These are phyloP conservation scores for Hyphopichia fennica DNA, from an alignment of 1,139 yeast genomes.

Conservation along the genomic window DNA sequence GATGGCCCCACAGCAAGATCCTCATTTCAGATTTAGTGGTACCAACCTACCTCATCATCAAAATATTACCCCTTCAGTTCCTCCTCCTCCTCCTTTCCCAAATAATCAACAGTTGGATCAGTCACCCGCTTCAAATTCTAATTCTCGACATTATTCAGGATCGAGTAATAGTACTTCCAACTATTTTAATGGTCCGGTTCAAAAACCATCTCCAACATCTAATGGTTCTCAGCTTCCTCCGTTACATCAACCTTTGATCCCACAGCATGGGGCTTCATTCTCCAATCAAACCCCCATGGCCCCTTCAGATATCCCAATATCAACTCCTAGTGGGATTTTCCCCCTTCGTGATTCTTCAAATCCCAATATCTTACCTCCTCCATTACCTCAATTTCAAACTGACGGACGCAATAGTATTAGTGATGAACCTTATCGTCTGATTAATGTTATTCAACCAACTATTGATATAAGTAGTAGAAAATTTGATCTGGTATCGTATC, in stretches of 20 bases:
- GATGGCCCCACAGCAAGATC: too few species aligned
- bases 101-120: too few species aligned
- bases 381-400: slow-evolving; percentile 1
- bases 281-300: not conserved
- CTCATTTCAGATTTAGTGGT: too few species aligned
- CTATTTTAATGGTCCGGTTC: not conserved
- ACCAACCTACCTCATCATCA: not conserved
- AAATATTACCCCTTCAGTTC: not conserved
- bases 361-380: not conserved
- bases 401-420: not conserved
- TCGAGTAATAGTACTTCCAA: not conserved
- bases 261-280: not conserved
- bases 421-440: not conserved
- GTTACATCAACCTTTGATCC: not conserved
- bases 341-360: not conserved
- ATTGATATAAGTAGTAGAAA: not conserved
- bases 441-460: not conserved
- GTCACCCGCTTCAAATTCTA: not conserved
- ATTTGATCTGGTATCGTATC: not conserved
- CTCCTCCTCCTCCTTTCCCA: not conserved
- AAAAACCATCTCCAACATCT: not conserved
- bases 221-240: not conserved
- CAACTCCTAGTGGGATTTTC: not conserved
- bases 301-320: not conserved
- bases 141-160: not conserved